Evolutionary conservation across 164 flowering plant genomes (phyloP).

Genomic region (Brasenia schreberi): DNA sequence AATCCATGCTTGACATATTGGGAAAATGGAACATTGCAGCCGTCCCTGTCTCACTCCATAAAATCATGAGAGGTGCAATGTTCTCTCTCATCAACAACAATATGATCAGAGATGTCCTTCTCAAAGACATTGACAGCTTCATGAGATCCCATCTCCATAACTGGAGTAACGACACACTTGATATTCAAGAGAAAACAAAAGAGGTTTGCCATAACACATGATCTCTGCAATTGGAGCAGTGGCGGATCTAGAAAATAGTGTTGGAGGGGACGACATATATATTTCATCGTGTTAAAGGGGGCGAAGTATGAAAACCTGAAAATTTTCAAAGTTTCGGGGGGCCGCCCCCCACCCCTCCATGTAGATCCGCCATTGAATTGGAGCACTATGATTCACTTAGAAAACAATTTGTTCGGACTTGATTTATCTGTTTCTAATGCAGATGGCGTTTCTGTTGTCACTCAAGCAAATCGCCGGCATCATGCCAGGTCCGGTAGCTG

Average conservation of each 20-base stretch:
- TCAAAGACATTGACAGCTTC: constrained; percentile 69
- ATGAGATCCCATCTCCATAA: constrained; percentile 63
- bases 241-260: too few species aligned
- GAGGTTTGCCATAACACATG: constrained; percentile 34
- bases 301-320: too few species aligned
- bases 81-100: constrained; percentile 57
- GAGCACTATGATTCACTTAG: too few species aligned
- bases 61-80: constrained; percentile 75
- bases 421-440: constrained; percentile 2
- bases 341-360: too few species aligned
- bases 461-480: constrained; percentile 62
- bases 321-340: too few species aligned
- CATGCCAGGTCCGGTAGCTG: constrained; percentile 29
- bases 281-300: too few species aligned
- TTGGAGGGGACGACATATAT: too few species aligned
- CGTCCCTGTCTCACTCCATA: constrained; percentile 75
- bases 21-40: constrained; percentile 87
- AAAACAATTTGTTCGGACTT: not conserved
- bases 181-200: constrained; percentile 83
- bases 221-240: not conserved
- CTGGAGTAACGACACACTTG: constrained; percentile 52
- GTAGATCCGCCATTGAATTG: not conserved
- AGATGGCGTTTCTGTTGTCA: constrained; percentile 89
- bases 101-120: constrained; percentile 52
- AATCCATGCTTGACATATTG: constrained; percentile 78